Conservation (phyloP, 2,329 filamentous ascomycete genomes). For the Ceratocystis diversiconidia region DNA sequence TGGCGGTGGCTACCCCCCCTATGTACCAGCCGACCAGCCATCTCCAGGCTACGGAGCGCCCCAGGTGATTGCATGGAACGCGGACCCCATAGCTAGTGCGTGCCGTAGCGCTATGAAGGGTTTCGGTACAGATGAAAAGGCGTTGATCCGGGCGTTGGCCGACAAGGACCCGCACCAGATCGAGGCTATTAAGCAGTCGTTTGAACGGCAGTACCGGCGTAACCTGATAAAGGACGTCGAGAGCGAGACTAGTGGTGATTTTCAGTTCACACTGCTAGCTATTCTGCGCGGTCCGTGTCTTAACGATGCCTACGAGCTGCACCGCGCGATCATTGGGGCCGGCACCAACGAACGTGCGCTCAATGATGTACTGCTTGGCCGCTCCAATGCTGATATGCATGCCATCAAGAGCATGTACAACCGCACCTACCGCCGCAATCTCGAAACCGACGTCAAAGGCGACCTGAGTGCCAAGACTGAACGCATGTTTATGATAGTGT, state of each 20-base stretch:
- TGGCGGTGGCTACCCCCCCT: slow-evolving; percentile 20
- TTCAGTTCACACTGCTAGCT: slow-evolving; percentile 60
- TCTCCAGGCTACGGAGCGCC: slow-evolving; percentile 62
- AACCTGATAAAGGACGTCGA: slow-evolving; percentile 62
- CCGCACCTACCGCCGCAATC: slow-evolving; percentile 46
- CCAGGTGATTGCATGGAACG: slow-evolving; percentile 56
- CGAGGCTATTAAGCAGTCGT: slow-evolving; percentile 51
- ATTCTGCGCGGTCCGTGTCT: slow-evolving; percentile 65
- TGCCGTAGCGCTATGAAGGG: slow-evolving; percentile 82
- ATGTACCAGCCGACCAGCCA: slow-evolving; percentile 32
- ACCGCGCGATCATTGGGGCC: slow-evolving; percentile 58
- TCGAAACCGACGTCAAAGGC: slow-evolving; percentile 58
- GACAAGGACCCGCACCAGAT: slow-evolving; percentile 68
- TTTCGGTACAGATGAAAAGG: slow-evolving; percentile 75
- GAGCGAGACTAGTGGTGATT: slow-evolving; percentile 60
- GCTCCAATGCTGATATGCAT: slow-evolving; percentile 74
- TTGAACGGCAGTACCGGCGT: slow-evolving; percentile 48
- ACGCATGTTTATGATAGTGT: slow-evolving; percentile 68
- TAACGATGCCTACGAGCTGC: slow-evolving; percentile 57
- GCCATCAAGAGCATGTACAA: slow-evolving; percentile 75
- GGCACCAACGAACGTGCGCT: slow-evolving; percentile 80
- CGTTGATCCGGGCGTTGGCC: slow-evolving; percentile 55
- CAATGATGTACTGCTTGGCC: slow-evolving; percentile 70
- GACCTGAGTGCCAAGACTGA: slow-evolving; percentile 82
- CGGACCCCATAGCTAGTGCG: slow-evolving; percentile 51